Evolutionary conservation across 2,329 filamentous ascomycete species (phyloP), one percentile per base, ranked within the genome.

Genomic region (Penicillium hordei): DNA sequence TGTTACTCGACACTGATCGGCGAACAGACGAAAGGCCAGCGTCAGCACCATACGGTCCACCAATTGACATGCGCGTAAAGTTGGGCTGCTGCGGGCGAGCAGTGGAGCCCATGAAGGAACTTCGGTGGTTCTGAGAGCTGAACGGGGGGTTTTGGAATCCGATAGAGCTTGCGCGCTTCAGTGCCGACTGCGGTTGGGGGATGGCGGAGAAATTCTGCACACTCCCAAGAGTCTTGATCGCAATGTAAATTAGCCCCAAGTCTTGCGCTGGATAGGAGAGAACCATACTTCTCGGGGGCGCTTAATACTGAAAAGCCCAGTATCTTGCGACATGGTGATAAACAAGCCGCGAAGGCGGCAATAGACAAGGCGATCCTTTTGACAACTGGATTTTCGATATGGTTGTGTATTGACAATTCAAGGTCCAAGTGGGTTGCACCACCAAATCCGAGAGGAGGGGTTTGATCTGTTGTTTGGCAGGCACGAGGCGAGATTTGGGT

Each of bases 161-260:
- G 66, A 86, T 87, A 13, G 91, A 93, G 70, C 87, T 94, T 31
- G 90, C 89, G 74, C 94, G 90, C 81, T 99, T 99, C 83, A 99
- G 89, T 40, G 92, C 91, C 40, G 93, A 97, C 29, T 90, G 84
- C 9, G 94, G 93, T 78, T 96, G 91, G 21, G 94, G 94, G 62
- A 99, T 90, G 23, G 86, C 86, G 21, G 90, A 89, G 75, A 92
- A 93, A 74, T 88, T 86, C 73, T 86, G 93, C 70, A 96, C 86
- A 65, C 87, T 88, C 64, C 89, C 93, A 59, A 97, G 85, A 53
- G 94, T 97, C 91, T 76, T 56, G 12, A 57, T 48, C 36, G 51
- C 48, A 54, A 44, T 55, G 38, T 66, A 54, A 53, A 65, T 68
- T 57, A 69, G 63, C 46, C 33, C 9, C 15, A 31, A 6, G 25